Percentiles rank a stretch among this genome's conserved stretches.
Conservation (phyloP, 495 filamentous ascomycete genomes). For the Amniculicola lignicola region DNA sequence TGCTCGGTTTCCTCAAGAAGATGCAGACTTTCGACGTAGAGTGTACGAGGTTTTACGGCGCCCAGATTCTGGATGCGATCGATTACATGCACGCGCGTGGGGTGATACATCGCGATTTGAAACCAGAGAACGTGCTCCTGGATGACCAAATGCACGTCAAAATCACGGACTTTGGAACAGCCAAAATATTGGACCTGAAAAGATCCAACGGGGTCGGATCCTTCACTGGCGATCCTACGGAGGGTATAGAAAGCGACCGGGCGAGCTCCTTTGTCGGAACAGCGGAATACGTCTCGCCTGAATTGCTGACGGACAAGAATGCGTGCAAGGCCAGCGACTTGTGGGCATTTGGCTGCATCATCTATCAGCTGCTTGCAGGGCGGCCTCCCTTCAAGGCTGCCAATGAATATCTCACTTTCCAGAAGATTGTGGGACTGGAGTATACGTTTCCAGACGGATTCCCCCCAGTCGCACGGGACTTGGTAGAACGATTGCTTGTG, state of each 20-base stretch:
- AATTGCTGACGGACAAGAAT: constrained; percentile 90
- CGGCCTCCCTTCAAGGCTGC: constrained; percentile 94
- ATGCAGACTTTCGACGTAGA: constrained; percentile 94
- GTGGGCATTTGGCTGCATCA: constrained; percentile 99
- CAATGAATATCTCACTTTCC: constrained; percentile 98
- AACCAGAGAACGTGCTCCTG: constrained; percentile 94
- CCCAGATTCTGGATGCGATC: constrained; percentile 93
- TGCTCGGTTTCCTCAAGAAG: constrained; percentile 88
- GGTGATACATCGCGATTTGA: constrained; percentile 95
- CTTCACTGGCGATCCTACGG: constrained; percentile 46
- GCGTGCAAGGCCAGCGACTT: constrained; percentile 97
- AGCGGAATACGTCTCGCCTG: constrained; percentile 96
- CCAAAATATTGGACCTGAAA: constrained; percentile 78
- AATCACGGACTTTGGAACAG: constrained; percentile 98
- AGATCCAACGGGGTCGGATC: constrained; percentile 41
- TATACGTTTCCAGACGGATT: constrained; percentile 94
- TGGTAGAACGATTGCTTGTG: constrained; percentile 89
- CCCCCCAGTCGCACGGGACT: constrained; percentile 79
- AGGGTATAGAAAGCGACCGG: constrained; percentile 63
- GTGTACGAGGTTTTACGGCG: constrained; percentile 90
- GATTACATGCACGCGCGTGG: constrained; percentile 97
- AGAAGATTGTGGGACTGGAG: constrained; percentile 92
- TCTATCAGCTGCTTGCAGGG: constrained; percentile 91
- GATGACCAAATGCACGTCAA: constrained; percentile 97
- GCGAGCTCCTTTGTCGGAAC: constrained; percentile 97